A percentile compares a stretch with the other conserved stretches of the same genome.
phyloP scores from a whole-genome alignment of 768 basidiomycete genomes.

The Cystofilobasidium macerans region DNA sequence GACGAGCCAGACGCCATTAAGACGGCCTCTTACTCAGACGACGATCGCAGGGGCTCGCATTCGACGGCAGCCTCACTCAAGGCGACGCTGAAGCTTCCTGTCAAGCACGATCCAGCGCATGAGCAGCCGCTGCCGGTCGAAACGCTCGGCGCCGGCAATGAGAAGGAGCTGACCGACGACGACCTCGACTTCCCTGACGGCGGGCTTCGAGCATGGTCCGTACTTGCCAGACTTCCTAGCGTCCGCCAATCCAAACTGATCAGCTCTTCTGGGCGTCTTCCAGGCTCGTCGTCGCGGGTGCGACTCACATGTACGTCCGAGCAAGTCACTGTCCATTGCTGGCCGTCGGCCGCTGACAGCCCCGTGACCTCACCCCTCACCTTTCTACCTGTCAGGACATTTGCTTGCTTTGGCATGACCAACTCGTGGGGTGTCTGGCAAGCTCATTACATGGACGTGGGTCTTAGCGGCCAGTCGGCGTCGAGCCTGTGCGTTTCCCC shows the following conservation, averaged over 20 bases:
- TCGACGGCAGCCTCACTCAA: not conserved
- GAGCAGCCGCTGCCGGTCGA: not conserved
- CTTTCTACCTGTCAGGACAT: not conserved
- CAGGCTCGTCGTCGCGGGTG: constrained; percentile 6
- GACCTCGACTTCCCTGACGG: constrained; percentile 7
- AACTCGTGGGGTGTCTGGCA: constrained; percentile 12
- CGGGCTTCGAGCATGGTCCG: constrained; percentile 1
- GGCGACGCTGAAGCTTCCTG: not conserved
- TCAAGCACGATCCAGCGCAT: not conserved
- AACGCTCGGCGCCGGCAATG: not conserved
- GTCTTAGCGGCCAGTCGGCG: not conserved
- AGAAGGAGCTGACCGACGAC: not conserved
- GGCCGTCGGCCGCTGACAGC: not conserved
- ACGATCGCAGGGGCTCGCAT: no score
- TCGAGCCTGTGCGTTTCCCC: not conserved
- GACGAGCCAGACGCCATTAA: no score
- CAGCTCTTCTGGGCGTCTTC: not conserved
- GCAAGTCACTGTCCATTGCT: not conserved
- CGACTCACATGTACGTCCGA: not conserved
- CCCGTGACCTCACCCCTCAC: not conserved
- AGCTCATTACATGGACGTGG: not conserved
- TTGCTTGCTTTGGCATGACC: not conserved
- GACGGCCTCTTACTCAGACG: no score
- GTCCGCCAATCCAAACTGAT: not conserved
- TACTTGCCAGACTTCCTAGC: not conserved